phyloP scores from a whole-genome alignment of 176 grass and related monocot species.

The Triticum turgidum region DNA sequence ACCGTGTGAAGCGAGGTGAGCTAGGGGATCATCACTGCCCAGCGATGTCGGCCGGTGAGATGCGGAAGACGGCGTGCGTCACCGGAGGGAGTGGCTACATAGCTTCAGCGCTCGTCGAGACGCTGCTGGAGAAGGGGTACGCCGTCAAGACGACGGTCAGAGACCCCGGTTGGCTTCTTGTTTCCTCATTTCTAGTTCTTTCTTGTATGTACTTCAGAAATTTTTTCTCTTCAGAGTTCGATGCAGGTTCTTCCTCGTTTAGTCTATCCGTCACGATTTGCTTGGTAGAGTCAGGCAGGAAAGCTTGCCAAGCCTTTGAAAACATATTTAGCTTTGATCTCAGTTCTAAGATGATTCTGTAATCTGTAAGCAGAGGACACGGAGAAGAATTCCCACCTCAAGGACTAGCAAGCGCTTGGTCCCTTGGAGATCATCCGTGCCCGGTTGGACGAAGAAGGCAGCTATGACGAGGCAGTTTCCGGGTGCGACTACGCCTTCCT shows the following conservation, averaged over 20 bases:
- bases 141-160: conserved; percentile 73
- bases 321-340: too few relatives aligned
- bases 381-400: not conserved
- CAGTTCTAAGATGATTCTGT: not conserved
- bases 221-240: too few relatives aligned
- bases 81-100: conserved; percentile 76
- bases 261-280: too few relatives aligned
- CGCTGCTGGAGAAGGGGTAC: conserved; percentile 64
- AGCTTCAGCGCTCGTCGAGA: conserved; percentile 55
- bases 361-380: not conserved
- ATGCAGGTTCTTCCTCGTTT: too few relatives aligned
- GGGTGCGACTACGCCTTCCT: conserved; percentile 31
- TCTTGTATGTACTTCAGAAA: too few relatives aligned
- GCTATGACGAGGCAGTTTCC: conserved; percentile 17
- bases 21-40: not conserved
- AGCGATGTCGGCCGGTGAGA: not conserved
- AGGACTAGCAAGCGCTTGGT: not conserved
- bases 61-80: conserved; percentile 46
- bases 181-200: not conserved
- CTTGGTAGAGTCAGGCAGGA: too few relatives aligned
- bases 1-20: too few relatives aligned
- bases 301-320: not conserved
- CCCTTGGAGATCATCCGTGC: not conserved
- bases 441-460: conserved; percentile 10
- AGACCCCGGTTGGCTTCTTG: conserved; percentile 46